Percentiles rank a stretch among this genome's conserved stretches.
phyloP scores from a whole-genome alignment of 129 eudicot genomes.

The Chrysanthemum seticuspe region DNA sequence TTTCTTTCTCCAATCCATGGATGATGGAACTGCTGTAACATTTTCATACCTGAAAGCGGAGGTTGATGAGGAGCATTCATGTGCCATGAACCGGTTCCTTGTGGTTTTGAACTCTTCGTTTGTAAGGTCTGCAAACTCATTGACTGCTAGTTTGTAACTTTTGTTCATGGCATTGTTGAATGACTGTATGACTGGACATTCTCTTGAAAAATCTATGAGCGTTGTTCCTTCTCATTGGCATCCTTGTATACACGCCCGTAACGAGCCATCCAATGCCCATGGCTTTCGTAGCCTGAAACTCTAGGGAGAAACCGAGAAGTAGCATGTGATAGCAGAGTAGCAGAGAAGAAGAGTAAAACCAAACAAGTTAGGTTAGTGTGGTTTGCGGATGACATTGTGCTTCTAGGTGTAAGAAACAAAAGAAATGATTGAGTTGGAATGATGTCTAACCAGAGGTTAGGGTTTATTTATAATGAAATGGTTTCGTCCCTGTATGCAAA shows the following conservation, averaged over 20 bases:
- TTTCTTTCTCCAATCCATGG: constrained; percentile 44
- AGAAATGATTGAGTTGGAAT: not conserved
- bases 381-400: constrained; percentile 19
- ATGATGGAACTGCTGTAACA: constrained; percentile 18
- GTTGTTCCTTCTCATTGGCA: constrained; percentile 21
- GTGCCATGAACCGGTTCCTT: constrained; percentile 32
- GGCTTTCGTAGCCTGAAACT: constrained; percentile 19
- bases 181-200: constrained; percentile 23
- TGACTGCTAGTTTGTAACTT: constrained; percentile 26
- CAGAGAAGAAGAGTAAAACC: constrained; percentile 11
- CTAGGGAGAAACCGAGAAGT: constrained; percentile 25
- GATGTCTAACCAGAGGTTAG: not conserved
- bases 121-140: constrained; percentile 34
- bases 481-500: not conserved
- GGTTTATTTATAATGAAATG: constrained; percentile 2
- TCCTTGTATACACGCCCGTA: constrained; percentile 33
- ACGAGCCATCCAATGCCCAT: constrained; percentile 38
- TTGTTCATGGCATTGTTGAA: constrained; percentile 24
- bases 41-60: constrained; percentile 24
- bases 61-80: constrained; percentile 28
- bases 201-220: constrained; percentile 24
- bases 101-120: constrained; percentile 27
- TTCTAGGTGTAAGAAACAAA: not conserved
- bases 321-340: constrained; percentile 8
- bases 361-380: not conserved